Evolutionary conservation across 1,284 basidiomycete species (phyloP).

Genomic region (Porodaedalea pini): DNA sequence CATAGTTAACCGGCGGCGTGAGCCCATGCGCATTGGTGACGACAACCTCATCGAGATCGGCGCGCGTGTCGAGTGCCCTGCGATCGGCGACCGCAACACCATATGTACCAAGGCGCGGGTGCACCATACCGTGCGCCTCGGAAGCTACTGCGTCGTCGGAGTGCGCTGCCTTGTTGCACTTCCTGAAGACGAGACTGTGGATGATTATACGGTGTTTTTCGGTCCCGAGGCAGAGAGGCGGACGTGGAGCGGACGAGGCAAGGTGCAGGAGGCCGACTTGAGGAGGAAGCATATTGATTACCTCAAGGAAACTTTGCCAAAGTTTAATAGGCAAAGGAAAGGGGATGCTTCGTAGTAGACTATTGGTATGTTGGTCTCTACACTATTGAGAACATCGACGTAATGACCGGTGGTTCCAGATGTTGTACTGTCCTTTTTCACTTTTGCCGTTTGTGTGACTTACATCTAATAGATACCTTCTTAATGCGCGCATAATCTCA

Average conservation of each 20-base stretch:
- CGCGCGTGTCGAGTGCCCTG: slow-evolving; percentile 80
- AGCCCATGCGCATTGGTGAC: slow-evolving; percentile 89
- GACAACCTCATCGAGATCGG: slow-evolving; percentile 92
- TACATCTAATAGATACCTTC: too few relatives aligned
- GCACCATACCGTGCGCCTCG: slow-evolving; percentile 74
- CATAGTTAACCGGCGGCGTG: slow-evolving; percentile 80
- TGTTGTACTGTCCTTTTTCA: too few relatives aligned
- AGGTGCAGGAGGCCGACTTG: slow-evolving; percentile 78
- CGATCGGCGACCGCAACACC: slow-evolving; percentile 81
- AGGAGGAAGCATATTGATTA: slow-evolving; percentile 88
- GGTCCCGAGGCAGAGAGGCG: slow-evolving; percentile 71
- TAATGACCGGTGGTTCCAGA: too few relatives aligned
- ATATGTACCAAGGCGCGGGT: slow-evolving; percentile 78
- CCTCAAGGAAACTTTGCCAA: slow-evolving; percentile 84
- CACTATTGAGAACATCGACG: too few relatives aligned
- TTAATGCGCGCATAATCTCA: too few relatives aligned
- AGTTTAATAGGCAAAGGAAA: slow-evolving; percentile 72
- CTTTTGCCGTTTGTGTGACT: too few relatives aligned
- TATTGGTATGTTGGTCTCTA: too few relatives aligned
- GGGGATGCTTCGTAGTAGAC: slow-evolving; percentile 43
- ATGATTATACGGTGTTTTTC: slow-evolving; percentile 85
- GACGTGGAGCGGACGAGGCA: slow-evolving; percentile 83
- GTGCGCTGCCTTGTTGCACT: slow-evolving; percentile 74
- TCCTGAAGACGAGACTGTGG: slow-evolving; percentile 70
- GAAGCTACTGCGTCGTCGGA: slow-evolving; percentile 79